Evolutionary conservation across 1,284 basidiomycete genomes (phyloP), one percentile per base, ranked within the genome.

Genomic region (Leccinum variabile): DNA sequence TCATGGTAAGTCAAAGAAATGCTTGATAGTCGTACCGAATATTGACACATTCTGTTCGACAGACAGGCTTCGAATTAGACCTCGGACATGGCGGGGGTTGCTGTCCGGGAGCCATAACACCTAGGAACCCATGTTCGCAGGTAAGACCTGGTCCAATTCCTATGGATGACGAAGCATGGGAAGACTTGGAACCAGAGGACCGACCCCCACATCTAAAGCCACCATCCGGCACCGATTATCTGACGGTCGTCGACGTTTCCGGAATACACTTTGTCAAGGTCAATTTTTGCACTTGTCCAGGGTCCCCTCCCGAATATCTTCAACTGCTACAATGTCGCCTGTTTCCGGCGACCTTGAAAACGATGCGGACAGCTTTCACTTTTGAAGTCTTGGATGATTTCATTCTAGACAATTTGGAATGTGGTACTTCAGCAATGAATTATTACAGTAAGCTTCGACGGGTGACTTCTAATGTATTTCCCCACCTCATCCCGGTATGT

Each of bases 401-500:
- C 28, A 28, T 28, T 28, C 28, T 28, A 28, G 28, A 28, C 28
- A 28, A 28, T 28, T 5, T 28, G 5, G 28, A 28, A 28, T 28
- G 28, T 28, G 28, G 28, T 5, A 28, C 28, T 28, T 28, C 28
- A 5, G 28, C 28, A 28, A 28, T 28, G 28, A 28, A 28, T 28
- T 75, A 71, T 59, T 67, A 65, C 14, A 46, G 37, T 1, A 70
- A 70, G 5, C 62, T 77, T 4, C 9, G 46, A 16, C 54, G 66
- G 22, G 55, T 69, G 0, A 77, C 75, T 0, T 62, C 70, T 28
- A 66, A 68, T 44, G 62, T 57, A 0, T 67, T 66, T 57, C 69
- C 67, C 1, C 55, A 74, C 1, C 56, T 67, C 9, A 62, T 71
- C 10, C 59, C 62, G 11, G 73, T 49, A 10, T 8, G 46, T 49